Evolutionary conservation across 192 early-diverging fungal genomes (phyloP), one percentile per base, ranked within the genome.

Genomic region (Pecoramyces ruminantium): DNA sequence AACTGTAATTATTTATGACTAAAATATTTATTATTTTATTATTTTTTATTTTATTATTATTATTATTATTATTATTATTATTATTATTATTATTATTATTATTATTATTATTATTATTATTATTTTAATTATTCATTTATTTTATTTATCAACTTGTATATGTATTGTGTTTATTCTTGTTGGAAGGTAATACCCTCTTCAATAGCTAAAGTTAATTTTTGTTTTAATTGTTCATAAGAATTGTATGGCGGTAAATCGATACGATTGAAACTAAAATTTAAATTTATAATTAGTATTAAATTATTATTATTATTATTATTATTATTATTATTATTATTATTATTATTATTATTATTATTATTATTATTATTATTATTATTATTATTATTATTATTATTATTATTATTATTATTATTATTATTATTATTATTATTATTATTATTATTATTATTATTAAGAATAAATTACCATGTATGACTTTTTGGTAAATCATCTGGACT

Each of bases 181-280:
- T 92, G 94, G 83, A 99, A 99, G 14, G 96, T 96, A 81, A 97
- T 92, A 30, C 95, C 96, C 86, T 97, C 95, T 86, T 99, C 97
- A 77, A 99, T 94, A 17, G 97, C 97, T 80, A 97, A 83, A 21
- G 94, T 94, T 83, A 97, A 88, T 86, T 97, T 93, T 80, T 86
- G 86, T 29, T 89, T 87, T 81, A 89, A 82, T 81, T 91, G 89
- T 79, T 95, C 93, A 80, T 93, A 93, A 29, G 88, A 90, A 42
- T 92, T 90, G 85, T 99, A 99, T 21, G 93, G 93, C 79, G 97
- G 97, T 84, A 99, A 87, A 83, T 98, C 96, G 79, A 99, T 92
- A 30, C 97, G 94, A 86, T 99, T 99, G 87, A 99, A 99, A 85
- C 93, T 92, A 82, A 38, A 16, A 82, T 30, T 29, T 21, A 40